Base-by-base conservation (phyloP, 2,329 filamentous ascomycete species). In the Sporothrix luriei region DNA sequence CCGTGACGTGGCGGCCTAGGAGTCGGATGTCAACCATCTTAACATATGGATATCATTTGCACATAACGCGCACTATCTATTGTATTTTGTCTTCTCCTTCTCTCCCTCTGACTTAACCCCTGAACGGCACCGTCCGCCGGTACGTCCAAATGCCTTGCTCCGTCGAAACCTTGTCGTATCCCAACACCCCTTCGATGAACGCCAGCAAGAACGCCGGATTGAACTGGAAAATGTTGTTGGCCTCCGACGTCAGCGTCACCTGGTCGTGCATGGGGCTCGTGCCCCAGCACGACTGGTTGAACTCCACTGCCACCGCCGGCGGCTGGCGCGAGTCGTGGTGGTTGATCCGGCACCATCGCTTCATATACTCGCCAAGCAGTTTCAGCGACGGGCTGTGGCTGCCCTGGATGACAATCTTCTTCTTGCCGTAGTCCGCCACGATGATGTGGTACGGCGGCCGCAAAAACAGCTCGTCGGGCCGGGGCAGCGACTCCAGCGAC, bases 361-460 rank as follows among this genome's bases (percentile, higher is more conserved):
- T 80, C 1, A 85, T 74, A 70, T 85, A 86, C 1, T 80, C 79
- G 3, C 78, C 77, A 7, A 86, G 73, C 19, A 84, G 75, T 67
- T 82, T 76, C 38, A 85, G 74, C 0, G 81, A 82, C 4, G 79
- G 79, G 52, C 79, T 80, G 74, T 86, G 84, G 64, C 82, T 85
- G 66, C 80, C 79, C 64, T 84, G 79, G 13, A 86, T 75, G 62
- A 81, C 79, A 11, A 85, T 77, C 26, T 73, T 74, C 10, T 73
- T 71, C 6, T 71, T 73, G 21, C 76, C 75, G 13, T 73, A 72
- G 11, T 77, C 75, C 24, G 76, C 73, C 4, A 85, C 76, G 16
- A 79, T 77, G 6, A 86, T 76, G 67, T 84, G 78, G 72, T 85
- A 85, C 0, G 84, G 84, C 1, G 84, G 81, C 43, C 77, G 79